Conservation (phyloP, 129 eudicot genomes). For the Flaveria ramosissima region DNA sequence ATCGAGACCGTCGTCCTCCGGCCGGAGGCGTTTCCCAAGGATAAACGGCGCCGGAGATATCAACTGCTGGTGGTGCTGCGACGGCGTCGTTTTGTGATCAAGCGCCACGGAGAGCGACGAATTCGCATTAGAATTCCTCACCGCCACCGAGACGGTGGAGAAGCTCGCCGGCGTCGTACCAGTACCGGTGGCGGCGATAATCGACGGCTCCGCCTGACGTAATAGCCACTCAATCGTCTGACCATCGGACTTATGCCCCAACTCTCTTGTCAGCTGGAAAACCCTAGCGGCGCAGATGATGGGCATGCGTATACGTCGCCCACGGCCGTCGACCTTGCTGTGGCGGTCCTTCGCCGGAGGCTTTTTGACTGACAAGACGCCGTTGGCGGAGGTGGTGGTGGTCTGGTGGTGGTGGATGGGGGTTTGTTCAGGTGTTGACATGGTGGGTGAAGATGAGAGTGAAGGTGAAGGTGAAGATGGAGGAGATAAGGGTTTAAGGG, state of each 20-base stretch:
- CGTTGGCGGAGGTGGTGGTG: slow-evolving; percentile 39
- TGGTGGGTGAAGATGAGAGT: not conserved
- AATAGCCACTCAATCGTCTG: slow-evolving; percentile 97
- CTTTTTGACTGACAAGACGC: slow-evolving; percentile 43
- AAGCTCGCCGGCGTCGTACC: slow-evolving; percentile 92
- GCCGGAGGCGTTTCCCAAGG: slow-evolving; percentile 72
- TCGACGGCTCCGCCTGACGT: slow-evolving; percentile 94
- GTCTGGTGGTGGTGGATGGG: slow-evolving; percentile 26
- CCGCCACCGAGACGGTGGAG: slow-evolving; percentile 69
- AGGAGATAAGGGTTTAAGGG: no score
- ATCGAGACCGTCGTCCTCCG: slow-evolving; percentile 53
- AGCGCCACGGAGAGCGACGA: slow-evolving; percentile 53
- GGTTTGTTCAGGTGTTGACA: slow-evolving; percentile 55
- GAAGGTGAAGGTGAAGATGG: no score
- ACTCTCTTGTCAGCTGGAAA: slow-evolving; percentile 84
- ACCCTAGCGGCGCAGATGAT: slow-evolving; percentile 97
- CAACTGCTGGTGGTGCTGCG: slow-evolving; percentile 42
- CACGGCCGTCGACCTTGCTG: slow-evolving; percentile 97
- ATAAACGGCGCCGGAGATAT: slow-evolving; percentile 65
- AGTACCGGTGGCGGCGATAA: slow-evolving; percentile 96
- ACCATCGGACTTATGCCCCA: slow-evolving; percentile 96
- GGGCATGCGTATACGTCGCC: slow-evolving; percentile 96
- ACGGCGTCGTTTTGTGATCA: slow-evolving; percentile 48
- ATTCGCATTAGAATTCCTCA: slow-evolving; percentile 37
- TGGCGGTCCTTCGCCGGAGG: slow-evolving; percentile 96